These are phyloP conservation scores for Metarhizium guizhouense DNA, from an alignment of 2,329 filamentous ascomycete species.

Conservation along the genomic window DNA sequence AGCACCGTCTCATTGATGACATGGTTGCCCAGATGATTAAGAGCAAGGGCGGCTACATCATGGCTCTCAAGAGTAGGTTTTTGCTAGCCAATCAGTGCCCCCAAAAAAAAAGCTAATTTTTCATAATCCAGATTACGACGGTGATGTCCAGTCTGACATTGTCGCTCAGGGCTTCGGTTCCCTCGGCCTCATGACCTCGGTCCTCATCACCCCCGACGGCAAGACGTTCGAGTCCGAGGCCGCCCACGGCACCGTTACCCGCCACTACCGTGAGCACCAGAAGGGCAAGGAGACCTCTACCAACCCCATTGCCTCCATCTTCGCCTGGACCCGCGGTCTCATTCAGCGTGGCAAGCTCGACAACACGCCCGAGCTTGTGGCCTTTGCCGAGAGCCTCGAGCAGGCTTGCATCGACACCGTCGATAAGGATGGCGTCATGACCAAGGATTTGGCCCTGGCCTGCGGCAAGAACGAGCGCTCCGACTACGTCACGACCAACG, in stretches of 20 bases:
- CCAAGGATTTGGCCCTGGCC: constrained; percentile 94
- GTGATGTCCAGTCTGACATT: constrained; percentile 97
- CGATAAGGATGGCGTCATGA: constrained; percentile 92
- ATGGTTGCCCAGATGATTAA: constrained; percentile 99
- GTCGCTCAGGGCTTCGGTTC: constrained; percentile 97
- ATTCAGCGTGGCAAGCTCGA: constrained; percentile 90
- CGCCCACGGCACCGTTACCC: constrained; percentile 94
- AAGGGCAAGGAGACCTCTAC: constrained; percentile 96
- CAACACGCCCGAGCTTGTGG: constrained; percentile 80
- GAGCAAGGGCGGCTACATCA: constrained; percentile 90
- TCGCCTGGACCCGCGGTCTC: constrained; percentile 95
- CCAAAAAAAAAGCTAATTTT: neutral
- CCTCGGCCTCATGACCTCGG: constrained; percentile 95
- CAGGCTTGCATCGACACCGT: constrained; percentile 91
- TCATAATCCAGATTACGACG: constrained; percentile 72
- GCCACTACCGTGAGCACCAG: constrained; percentile 98
- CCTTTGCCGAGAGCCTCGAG: constrained; percentile 88
- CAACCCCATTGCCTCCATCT: constrained; percentile 98
- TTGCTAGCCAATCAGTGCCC: neutral
- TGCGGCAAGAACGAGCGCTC: constrained; percentile 78
- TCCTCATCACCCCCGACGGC: constrained; percentile 92
- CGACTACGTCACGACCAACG: constrained; percentile 83
- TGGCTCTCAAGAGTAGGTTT: constrained; percentile 89
- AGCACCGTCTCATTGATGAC: constrained; percentile 98
- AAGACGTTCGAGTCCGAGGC: constrained; percentile 97